Percentiles rank a stretch among this genome's conserved stretches.
Evolutionary conservation across 306 rosid genomes (phyloP).

Genomic region (Albizia julibrissin): DNA sequence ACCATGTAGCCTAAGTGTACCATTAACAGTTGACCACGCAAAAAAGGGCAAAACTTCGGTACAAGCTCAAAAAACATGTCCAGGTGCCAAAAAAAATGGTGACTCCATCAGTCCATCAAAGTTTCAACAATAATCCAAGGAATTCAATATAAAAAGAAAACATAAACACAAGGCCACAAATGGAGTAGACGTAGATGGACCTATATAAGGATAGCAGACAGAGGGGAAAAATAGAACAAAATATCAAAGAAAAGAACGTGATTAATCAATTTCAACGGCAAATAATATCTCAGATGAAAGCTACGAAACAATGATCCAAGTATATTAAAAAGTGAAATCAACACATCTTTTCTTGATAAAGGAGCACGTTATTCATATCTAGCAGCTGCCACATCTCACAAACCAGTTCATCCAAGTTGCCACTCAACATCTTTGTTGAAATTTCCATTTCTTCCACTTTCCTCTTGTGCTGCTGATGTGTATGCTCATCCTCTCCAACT

Average conservation of each 20-base stretch:
- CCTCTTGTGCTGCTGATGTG: constrained; percentile 1
- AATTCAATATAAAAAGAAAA: not conserved
- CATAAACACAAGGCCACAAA: not conserved
- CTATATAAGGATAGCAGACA: not conserved
- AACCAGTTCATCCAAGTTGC: constrained; percentile 55
- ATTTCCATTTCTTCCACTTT: constrained; percentile 26
- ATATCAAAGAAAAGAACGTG: not conserved
- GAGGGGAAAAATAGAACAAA: not conserved
- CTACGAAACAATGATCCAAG: constrained; percentile 2
- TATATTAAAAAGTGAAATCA: constrained; percentile 3
- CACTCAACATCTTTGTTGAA: constrained; percentile 23
- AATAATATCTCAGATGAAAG: not conserved
- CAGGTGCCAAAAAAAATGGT: not conserved
- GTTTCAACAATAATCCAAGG: not conserved
- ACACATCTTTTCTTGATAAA: constrained; percentile 11
- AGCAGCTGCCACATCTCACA: constrained; percentile 36
- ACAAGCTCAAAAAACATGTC: not conserved
- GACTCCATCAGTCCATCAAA: not conserved
- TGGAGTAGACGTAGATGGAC: not conserved
- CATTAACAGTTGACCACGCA: not conserved
- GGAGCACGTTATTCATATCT: not conserved
- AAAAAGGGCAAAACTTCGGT: constrained; percentile 13
- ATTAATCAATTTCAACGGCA: not conserved
- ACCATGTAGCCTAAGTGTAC: not conserved
- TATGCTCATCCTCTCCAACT: constrained; percentile 24